Base-by-base conservation (phyloP, 805 yeast species). In the Candida takata region DNA sequence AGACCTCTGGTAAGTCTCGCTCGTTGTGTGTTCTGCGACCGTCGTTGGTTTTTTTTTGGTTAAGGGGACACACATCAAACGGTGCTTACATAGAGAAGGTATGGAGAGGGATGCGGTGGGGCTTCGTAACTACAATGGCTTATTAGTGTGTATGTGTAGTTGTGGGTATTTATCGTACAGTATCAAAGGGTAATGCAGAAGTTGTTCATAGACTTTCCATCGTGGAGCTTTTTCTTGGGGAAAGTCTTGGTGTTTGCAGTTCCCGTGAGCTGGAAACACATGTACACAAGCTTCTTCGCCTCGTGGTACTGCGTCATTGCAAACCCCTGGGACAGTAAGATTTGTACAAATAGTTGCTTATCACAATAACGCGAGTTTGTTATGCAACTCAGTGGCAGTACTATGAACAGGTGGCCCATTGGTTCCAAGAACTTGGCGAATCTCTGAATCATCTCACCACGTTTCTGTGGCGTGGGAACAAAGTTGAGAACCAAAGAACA, bases 401-500 rank as follows among this genome's bases (percentile, higher is more conserved):
- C 97, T 10, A 90, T 57, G 52, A 90, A 88, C 2, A 41, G 25
- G 1, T 20, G 25, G 7, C 38, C 30, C 1, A 41, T 37, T 18
- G 35, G 65, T 4, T 58, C 59, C 26, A 88, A 60, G 50, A 84
- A 88, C 19, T 61, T 38, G 4, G 73, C 60, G 8, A 85, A 71
- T 37, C 82, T 54, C 24, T 52, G 50, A 43, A 87, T 61, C 97
- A 90, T 90, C 5, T 70, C 72, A 3, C 97, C 97, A 35, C 98
- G 61, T 11, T 61, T 71, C 8, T 48, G 49, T 0, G 88, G 75
- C 1, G 74, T 74, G 0, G 95, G 84, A 1, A 90, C 96, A 59
- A 84, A 90, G 54, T 90, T 90, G 11, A 90, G 63, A 26, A 90
- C 98, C 37, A 90, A 57, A 0, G 95, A 85, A 43, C 95, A 81